Conservation (phyloP, 441 rosid species). For the Erodium moschatum region DNA sequence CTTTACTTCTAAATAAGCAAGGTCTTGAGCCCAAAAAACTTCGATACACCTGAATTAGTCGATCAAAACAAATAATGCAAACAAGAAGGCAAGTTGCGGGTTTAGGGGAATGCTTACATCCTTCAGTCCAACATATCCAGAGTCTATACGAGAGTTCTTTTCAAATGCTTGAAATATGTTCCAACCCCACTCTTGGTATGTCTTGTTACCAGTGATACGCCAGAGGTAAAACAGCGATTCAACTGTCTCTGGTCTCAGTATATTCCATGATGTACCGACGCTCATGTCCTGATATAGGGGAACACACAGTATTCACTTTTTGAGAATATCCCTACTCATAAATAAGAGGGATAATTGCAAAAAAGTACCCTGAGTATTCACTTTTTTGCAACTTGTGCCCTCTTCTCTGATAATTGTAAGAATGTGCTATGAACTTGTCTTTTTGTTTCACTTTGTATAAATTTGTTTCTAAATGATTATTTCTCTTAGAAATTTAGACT, state of each 20-base stretch:
- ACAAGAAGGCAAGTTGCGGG: slow-evolving; percentile 4
- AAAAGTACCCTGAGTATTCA: too few species aligned
- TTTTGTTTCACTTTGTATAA: too few species aligned
- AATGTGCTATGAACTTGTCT: too few species aligned
- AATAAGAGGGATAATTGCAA: too few species aligned
- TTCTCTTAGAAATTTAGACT: too few species aligned
- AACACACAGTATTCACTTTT: neutral
- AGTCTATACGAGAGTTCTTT: slow-evolving; percentile 66
- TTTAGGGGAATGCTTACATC: slow-evolving; percentile 50
- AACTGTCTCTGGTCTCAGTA: slow-evolving; percentile 86
- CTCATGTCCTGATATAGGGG: slow-evolving; percentile 60
- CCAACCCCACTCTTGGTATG: slow-evolving; percentile 98
- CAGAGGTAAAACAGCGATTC: slow-evolving; percentile 93
- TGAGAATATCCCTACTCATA: neutral
- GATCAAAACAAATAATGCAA: neutral
- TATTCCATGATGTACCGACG: slow-evolving; percentile 88
- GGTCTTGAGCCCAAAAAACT: too few species aligned
- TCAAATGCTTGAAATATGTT: slow-evolving; percentile 91
- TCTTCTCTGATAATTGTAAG: too few species aligned
- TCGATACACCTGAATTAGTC: too few species aligned
- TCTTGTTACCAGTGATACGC: slow-evolving; percentile 91
- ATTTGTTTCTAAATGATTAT: too few species aligned
- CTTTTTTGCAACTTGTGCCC: too few species aligned
- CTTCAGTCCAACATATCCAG: slow-evolving; percentile 83
- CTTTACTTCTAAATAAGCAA: too few species aligned